Evolutionary conservation across 768 basidiomycete genomes (phyloP), one percentile per base, ranked within the genome.

Genomic region (Cyclocybe cylindracea): DNA sequence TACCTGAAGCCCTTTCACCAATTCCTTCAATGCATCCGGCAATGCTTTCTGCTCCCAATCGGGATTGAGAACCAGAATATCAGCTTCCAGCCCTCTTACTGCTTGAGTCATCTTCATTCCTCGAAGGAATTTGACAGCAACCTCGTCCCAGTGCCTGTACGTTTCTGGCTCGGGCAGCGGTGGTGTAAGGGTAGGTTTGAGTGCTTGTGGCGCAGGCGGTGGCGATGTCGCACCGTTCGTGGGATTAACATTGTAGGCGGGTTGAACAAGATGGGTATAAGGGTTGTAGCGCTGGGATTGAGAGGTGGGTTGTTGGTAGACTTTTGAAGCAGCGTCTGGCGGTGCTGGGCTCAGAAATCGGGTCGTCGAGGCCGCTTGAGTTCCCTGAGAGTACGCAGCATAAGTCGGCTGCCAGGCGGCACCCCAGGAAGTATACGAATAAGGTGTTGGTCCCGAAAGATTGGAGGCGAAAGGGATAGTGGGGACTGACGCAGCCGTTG

Each of bases 31-130:
- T 3, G 87, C 87, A 0, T 61, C 68, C 8, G 83, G 80, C 6
- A 89, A 71, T n/a, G 69, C 74, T 51, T 73, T 70, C 35, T 72
- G 72, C 66, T 90, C 89, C 78, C 83, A 87, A 1, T 81, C 79
- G 0, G 75, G 62, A 54, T 83, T 90, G 70, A 90, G 66, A n/a
- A 88, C 77, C 4, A 90, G 62, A 70, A 90, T 78, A 60, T 91
- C 89, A n/a, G 75, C 67, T 57, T 87, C 83, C 42, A 91, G 82
- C 0, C 85, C 89, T 35, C 71, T 73, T 39, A 83, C 59, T 0
- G 86, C 75, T 60, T 89, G 84, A 1, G 67, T 73, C 16, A 90
- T 64, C 3, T 84, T 82, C 13, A 83, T 72, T 39, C 77, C 71
- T 10, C 66, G 62, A 54, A 90, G 61, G 51, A 90, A 90, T 7